A percentile compares a stretch with the other conserved stretches of the same genome.
Evolutionary conservation across 2,329 filamentous ascomycete genomes (phyloP).

Genomic region (Aspergillus terreus): DNA sequence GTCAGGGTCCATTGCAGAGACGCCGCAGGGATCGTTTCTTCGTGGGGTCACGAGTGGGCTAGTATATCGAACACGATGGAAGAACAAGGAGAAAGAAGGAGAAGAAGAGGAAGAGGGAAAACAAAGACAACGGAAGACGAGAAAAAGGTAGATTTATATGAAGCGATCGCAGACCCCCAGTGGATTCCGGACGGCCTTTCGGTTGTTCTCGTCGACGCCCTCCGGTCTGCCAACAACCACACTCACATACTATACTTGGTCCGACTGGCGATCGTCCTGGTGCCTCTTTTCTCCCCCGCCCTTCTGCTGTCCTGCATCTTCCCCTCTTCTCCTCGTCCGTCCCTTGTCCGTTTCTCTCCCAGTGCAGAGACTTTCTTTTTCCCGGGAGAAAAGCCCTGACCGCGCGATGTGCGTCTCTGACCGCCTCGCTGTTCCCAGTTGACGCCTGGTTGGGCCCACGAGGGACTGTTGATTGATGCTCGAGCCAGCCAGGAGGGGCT

Average conservation of each 20-base stretch:
- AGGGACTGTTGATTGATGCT: constrained; percentile 4
- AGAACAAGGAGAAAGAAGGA: background rate
- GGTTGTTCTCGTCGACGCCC: background rate
- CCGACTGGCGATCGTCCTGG: background rate
- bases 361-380: background rate
- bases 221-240: background rate
- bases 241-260: background rate
- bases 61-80: background rate
- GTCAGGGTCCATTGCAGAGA: background rate
- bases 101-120: background rate
- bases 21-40: too few species aligned
- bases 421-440: background rate
- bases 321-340: background rate
- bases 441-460: background rate
- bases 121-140: background rate
- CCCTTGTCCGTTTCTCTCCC: background rate
- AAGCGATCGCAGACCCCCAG: background rate
- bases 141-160: background rate
- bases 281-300: background rate
- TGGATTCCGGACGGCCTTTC: background rate
- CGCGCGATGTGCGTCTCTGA: background rate
- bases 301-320: background rate
- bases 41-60: background rate
- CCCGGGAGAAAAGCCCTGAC: background rate
- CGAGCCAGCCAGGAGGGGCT: constrained; percentile 4